Base-by-base conservation (phyloP, 2,329 filamentous ascomycete genomes). In the Xylaria sp. region DNA sequence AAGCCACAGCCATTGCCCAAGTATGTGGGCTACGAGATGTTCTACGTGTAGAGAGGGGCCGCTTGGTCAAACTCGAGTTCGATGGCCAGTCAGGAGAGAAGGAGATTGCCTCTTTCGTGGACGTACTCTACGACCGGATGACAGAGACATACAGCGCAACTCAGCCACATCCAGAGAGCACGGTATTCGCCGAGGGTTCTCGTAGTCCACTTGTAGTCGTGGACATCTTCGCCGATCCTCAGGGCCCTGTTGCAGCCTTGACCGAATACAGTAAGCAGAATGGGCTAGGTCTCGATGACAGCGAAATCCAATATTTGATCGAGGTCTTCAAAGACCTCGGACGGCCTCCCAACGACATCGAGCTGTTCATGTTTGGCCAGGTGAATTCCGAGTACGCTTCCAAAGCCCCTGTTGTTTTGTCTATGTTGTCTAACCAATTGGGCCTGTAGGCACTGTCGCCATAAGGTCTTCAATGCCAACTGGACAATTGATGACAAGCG, bases 281-380 rank as follows among this genome's bases (percentile, higher is more conserved):
- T 60, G 95, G 95, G 2, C 84, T 99, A 65, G 93, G 92, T 17
- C 84, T 99, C 60, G 94, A 98, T 75, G 83, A 88, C 60, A 89
- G 89, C 8, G 93, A 99, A 75, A 96, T 98, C 75, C 89, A 96
- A 62, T 98, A 99, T 73, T 83, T 99, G 38, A 91, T 97, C n/a
- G 88, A 93, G 68, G 89, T 89, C 41, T 95, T 92, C 77, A 87
- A 86, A 5, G 81, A 87, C 37, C 84, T 87, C 29, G 83, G 83
- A 3, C 76, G 81, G 52, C 80, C 87, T 51, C 83, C 83, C 1
- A 89, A 93, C 63, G 95, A 98, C 75, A 91, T 98, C 44, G 95
- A 99, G 79, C 84, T 98, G 21, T 98, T 98, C 83, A 98, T 98
- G 95, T 99, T 98, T 76, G 94, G 94, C 15, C 95, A 99, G 79